Evolutionary conservation across 805 yeast species (phyloP).

Genomic region (Kuraishia hungarica): DNA sequence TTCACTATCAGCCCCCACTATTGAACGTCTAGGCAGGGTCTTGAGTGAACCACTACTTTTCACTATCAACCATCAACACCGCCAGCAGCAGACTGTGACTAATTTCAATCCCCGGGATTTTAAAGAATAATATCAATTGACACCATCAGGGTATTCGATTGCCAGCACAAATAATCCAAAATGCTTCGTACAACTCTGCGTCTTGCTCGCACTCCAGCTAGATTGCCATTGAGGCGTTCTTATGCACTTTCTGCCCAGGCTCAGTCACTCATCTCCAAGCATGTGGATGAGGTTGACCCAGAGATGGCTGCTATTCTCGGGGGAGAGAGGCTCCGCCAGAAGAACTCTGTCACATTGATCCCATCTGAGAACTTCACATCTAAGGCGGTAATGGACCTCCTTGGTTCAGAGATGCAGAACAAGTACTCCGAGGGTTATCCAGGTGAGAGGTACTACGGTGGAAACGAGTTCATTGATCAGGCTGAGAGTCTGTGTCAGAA

Average conservation of each 20-base stretch:
- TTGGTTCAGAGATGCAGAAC: constrained; percentile 96
- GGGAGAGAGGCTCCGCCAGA: constrained; percentile 78
- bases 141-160: not conserved
- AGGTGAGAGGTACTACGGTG: constrained; percentile 96
- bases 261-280: constrained; percentile 41
- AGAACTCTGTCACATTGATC: constrained; percentile 83
- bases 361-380: constrained; percentile 97
- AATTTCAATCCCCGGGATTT: not conserved
- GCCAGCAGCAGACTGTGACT: not conserved
- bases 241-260: constrained; percentile 2
- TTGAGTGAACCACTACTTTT: not conserved
- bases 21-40: not conserved
- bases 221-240: not conserved
- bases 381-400: constrained; percentile 84
- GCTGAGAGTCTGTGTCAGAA: constrained; percentile 86
- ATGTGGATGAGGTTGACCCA: constrained; percentile 67
- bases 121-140: not conserved
- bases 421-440: constrained; percentile 99
- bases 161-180: not conserved
- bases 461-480: constrained; percentile 89
- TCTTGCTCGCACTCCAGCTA: not conserved
- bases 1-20: no score
- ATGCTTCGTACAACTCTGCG: not conserved
- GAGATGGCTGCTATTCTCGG: constrained; percentile 75
- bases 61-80: no score